Base-by-base conservation (phyloP, 2,329 filamentous ascomycete genomes). In the Colletotrichum horii region DNA sequence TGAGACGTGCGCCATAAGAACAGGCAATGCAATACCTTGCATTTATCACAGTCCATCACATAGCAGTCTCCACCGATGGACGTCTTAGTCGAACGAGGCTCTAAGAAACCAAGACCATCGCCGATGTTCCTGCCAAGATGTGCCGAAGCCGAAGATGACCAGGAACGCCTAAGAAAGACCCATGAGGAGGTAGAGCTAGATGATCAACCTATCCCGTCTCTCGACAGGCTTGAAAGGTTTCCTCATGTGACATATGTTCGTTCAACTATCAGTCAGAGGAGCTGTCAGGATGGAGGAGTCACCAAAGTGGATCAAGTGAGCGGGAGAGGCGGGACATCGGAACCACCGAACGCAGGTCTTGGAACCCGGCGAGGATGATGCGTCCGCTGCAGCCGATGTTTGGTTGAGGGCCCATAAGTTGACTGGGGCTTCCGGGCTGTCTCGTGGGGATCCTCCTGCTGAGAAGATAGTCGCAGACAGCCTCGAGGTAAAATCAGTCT, bases 51-150 rank as follows among this genome's bases (percentile, higher is more conserved):
- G n/a, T 1, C 43, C 43, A 22, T 52, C 43, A 52, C 43, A 52
- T 52, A 52, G 11, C n/a, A 52, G n/a, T 52, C 6, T 52, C 43
- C 43, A 52, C 43, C 43, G 43, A 52, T 22, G 43, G 12, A 14
- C 43, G 43, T 52, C 11, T 24, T 22, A 9, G 26, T 64, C 32
- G 60, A 36, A 64, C 34, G 22, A 38, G 60, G 14, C 28, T 30
- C 16, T n/a, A 6, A 32, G 4, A 70, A 16, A 16, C 28, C 19
- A 26, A 61, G 11, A 52, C 6, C 43, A 61, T 61, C 66, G 66
- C 7, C 66, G 36, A 61, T 61, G 55, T 70, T 70, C n/a, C 66
- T 70, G 66, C 66, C 66, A 70, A 70, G 55, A 70, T 22, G 56
- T 62, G 56, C 66, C 26, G 55, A 28, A 34, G 15, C 36, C 34